Evolutionary conservation across 768 basidiomycete genomes (phyloP).

Genomic region (Grammothele lineata): DNA sequence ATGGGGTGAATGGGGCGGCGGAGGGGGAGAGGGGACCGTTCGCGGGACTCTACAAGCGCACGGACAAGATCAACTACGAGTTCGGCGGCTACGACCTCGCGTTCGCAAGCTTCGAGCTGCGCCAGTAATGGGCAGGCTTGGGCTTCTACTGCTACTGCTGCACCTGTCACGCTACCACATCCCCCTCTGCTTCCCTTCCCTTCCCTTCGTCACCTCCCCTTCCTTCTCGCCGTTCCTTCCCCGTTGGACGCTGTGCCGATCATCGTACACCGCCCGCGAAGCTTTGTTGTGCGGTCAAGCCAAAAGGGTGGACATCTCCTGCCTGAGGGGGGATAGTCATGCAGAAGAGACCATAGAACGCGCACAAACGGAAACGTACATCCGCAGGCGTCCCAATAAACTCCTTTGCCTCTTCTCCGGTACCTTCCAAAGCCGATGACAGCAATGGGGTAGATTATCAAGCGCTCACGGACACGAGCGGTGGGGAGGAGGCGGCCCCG

Average conservation of each 20-base stretch:
- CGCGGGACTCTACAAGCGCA: constrained; percentile 60
- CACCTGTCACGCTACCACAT: too few species aligned
- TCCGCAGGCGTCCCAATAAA: too few species aligned
- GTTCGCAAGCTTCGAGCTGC: constrained; percentile 79
- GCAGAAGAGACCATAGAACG: too few species aligned
- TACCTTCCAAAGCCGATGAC: too few species aligned
- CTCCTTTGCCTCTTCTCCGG: too few species aligned
- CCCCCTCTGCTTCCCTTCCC: not conserved
- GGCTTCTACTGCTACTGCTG: too few species aligned
- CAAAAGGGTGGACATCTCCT: too few species aligned
- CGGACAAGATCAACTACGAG: constrained; percentile 98
- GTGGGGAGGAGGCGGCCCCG: too few species aligned
- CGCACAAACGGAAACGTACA: too few species aligned
- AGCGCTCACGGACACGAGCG: too few species aligned
- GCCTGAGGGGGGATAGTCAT: too few species aligned
- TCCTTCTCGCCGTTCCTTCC: not conserved
- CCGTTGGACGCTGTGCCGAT: not conserved
- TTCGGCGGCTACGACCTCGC: constrained; percentile 91
- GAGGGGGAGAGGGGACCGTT: constrained; percentile 9
- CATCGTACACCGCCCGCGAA: not conserved
- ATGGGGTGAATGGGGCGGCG: not conserved
- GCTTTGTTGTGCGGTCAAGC: constrained; percentile 3
- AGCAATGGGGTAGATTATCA: too few species aligned
- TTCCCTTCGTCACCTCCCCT: not conserved
- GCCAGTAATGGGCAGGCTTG: constrained; percentile 2